Conservation (phyloP, 306 rosid species). For the Cercis canadensis region DNA sequence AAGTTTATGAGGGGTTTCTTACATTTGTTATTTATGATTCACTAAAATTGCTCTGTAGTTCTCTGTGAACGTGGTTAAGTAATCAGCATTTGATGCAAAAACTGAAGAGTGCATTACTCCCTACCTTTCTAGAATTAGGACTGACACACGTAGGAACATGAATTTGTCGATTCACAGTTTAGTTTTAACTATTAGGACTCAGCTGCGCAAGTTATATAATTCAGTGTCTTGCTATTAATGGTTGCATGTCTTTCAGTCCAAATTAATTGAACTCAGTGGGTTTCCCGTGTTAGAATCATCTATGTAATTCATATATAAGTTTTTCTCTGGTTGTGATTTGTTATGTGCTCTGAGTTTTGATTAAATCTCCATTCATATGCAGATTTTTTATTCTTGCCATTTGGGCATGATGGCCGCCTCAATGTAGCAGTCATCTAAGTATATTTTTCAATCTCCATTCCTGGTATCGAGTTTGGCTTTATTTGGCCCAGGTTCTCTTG, state of each 20-base stretch:
- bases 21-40: constrained; percentile 6
- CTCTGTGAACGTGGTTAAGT: background rate
- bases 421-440: constrained; percentile 29
- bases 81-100: background rate
- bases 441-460: background rate
- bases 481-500: constrained; percentile 16
- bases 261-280: constrained; percentile 4
- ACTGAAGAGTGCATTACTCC: background rate
- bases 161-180: background rate
- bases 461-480: constrained; percentile 19
- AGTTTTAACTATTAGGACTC: background rate
- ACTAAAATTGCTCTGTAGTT: background rate
- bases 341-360: constrained; percentile 11
- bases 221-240: background rate
- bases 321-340: constrained; percentile 1
- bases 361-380: constrained; percentile 29
- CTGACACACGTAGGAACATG: background rate
- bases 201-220: background rate
- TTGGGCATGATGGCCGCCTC: constrained; percentile 44
- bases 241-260: background rate
- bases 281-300: background rate
- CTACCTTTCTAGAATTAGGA: background rate
- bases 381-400: constrained; percentile 43
- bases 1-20: background rate
- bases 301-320: background rate